Evolutionary conservation across 2,329 filamentous ascomycete genomes (phyloP).

Genomic region (Taxawa tesnikishii): DNA sequence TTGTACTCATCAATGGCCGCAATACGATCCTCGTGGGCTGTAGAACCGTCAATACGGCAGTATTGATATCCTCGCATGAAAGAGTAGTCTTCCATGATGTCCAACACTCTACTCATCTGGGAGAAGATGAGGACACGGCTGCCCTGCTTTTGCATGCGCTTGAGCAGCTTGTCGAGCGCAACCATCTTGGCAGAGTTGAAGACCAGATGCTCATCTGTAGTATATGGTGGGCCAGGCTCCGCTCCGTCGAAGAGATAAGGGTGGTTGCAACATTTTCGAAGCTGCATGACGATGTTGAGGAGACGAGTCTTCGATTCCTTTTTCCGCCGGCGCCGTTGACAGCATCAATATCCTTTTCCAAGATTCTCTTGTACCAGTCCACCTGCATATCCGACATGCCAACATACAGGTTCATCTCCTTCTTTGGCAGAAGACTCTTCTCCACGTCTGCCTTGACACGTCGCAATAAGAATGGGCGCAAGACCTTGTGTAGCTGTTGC

Average conservation of each 20-base stretch:
- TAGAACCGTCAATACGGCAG: constrained; percentile 93
- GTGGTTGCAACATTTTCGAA: constrained; percentile 97
- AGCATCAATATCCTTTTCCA: constrained; percentile 97
- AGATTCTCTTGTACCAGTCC: constrained; percentile 97
- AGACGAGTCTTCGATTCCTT: constrained; percentile 94
- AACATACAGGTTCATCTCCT: constrained; percentile 92
- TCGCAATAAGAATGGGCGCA: constrained; percentile 85
- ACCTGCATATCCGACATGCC: constrained; percentile 99
- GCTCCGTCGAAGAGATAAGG: constrained; percentile 96
- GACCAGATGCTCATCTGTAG: constrained; percentile 90
- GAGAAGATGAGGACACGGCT: constrained; percentile 98
- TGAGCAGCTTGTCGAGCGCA: constrained; percentile 83
- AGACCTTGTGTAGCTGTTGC: constrained; percentile 83
- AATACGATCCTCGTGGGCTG: constrained; percentile 94
- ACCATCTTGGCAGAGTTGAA: constrained; percentile 96
- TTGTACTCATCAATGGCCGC: constrained; percentile 98
- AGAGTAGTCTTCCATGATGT: constrained; percentile 97
- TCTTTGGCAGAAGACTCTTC: constrained; percentile 93
- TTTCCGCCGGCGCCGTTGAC: constrained; percentile 91
- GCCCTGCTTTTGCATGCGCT: constrained; percentile 70
- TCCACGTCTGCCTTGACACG: constrained; percentile 97
- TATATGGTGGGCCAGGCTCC: constrained; percentile 93
- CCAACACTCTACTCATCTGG: constrained; percentile 93
- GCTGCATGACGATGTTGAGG: constrained; percentile 98
- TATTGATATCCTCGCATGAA: constrained; percentile 93